Evolutionary conservation across 495 filamentous ascomycete genomes (phyloP), one percentile per base, ranked within the genome.

Genomic region (Trichoderma gamsii): DNA sequence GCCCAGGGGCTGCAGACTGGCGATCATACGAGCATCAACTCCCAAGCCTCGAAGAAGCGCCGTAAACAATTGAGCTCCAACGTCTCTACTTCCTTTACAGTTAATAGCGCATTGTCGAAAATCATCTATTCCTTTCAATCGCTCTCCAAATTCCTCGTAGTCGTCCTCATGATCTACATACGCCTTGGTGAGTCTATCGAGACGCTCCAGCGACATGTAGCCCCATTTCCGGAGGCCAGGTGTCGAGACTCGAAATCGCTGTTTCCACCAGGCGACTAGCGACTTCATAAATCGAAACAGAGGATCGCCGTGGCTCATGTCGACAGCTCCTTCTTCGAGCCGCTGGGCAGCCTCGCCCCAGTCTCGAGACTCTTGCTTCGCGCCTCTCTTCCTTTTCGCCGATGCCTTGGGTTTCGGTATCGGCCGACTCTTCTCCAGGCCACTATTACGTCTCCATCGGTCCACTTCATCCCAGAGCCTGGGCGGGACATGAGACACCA

Each of bases 11-110:
- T 98, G 95, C 13, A 99, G 77, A 75, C 85, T 97, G 16, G 88
- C 88, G 12, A 97, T 88, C 72, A 98, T 79, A 51, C 92, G 82
- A 23, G 90, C 86, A 69, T 97, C 92, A 15, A 97, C 79, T 0
- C 89, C 90, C 21, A 99, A 72, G 4, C 88, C 93, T 68, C 96
- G 83, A n/a, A 97, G 75, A 27, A 99, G 77, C 9, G 92, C 91
- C 0, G 92, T 95, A 70, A 99, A 98, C 0, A 99, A 85, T 75
- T 97, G 92, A 2, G 90, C 89, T 6, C 92, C 93, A 21, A 95
- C 83, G 75, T 98, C 95, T 63, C 93, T 85, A 71, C 92, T 97
- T 0, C 95, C 96, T 63, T 86, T 81, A 76, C 91, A 92, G 64
- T 83, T 78, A 69, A 85, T 86, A 3, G 95, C 94, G 25, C 82